These are phyloP conservation scores for Phytophthora sojae DNA, from an alignment of 352 stramenopile genomes.

Conservation along the genomic window DNA sequence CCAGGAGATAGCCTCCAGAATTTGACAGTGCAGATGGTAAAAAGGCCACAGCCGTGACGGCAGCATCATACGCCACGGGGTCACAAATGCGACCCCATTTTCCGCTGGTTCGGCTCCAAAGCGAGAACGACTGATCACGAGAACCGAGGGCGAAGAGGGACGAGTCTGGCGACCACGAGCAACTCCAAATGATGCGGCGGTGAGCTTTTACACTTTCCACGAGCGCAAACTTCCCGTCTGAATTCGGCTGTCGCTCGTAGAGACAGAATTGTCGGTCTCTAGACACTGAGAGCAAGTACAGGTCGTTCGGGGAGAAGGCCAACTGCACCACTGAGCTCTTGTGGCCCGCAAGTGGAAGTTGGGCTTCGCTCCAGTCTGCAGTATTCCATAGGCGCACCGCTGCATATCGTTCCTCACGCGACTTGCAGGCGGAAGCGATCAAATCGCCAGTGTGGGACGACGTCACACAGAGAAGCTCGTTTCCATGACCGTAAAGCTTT, in stretches of 20 bases:
- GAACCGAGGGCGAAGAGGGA: constrained; percentile 65
- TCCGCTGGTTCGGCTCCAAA: constrained; percentile 46
- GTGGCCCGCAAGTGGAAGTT: constrained; percentile 63
- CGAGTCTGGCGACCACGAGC: constrained; percentile 73
- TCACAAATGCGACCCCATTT: constrained; percentile 37
- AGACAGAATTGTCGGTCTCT: constrained; percentile 80
- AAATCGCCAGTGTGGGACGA: constrained; percentile 61
- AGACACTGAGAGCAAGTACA: constrained; percentile 70
- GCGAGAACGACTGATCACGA: constrained; percentile 66
- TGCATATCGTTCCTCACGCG: constrained; percentile 72
- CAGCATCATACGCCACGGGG: constrained; percentile 39
- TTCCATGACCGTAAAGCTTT: constrained; percentile 85
- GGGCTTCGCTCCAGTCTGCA: constrained; percentile 54
- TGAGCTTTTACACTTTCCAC: constrained; percentile 68
- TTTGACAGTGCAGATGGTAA: constrained; percentile 21
- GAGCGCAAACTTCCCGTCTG: constrained; percentile 46
- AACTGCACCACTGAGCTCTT: constrained; percentile 85
- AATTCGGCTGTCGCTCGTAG: constrained; percentile 40
- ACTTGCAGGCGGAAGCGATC: constrained; percentile 78
- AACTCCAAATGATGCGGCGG: constrained; percentile 85
- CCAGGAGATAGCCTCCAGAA: constrained; percentile 40
- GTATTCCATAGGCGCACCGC: constrained; percentile 75
- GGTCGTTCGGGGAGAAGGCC: constrained; percentile 73
- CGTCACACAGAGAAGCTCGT: constrained; percentile 76
- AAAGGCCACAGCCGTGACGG: constrained; percentile 76